phyloP scores from a whole-genome alignment of 371 early-diverging fungal species.

The Lichtheimia ornata region DNA sequence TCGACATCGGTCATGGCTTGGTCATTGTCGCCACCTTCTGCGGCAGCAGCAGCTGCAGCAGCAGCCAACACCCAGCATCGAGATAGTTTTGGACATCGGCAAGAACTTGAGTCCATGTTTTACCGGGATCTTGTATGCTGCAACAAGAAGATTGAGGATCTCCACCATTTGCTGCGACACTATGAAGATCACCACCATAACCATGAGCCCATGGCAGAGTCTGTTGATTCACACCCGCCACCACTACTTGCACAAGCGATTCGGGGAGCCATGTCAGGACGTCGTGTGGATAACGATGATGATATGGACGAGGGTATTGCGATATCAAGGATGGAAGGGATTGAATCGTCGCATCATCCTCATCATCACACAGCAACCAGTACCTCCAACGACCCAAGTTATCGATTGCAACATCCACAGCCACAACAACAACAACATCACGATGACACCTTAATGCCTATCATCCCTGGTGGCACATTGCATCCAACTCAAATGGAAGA shows the following conservation, averaged over 20 bases:
- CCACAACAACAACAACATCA: not conserved
- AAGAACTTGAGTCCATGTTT: slow-evolving; percentile 83
- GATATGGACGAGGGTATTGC: too few species aligned
- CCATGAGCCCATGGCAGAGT: slow-evolving; percentile 3
- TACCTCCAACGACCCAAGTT: not conserved
- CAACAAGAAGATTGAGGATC: slow-evolving; percentile 76
- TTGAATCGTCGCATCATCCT: not conserved
- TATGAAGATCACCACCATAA: slow-evolving; percentile 79
- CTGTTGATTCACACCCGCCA: not conserved
- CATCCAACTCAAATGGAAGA: too few species aligned
- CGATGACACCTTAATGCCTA: not conserved
- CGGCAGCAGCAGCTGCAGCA: slow-evolving; percentile 12
- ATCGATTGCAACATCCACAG: not conserved
- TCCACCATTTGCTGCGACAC: slow-evolving; percentile 92
- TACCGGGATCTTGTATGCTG: slow-evolving; percentile 93
- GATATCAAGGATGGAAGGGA: too few species aligned
- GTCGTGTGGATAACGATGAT: not conserved
- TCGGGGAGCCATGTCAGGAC: slow-evolving; percentile 1
- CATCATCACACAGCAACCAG: not conserved
- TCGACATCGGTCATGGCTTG: slow-evolving; percentile 7
- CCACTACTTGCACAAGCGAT: not conserved
- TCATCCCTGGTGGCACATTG: not conserved
- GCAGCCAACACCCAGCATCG: slow-evolving; percentile 44
- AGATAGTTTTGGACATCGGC: slow-evolving; percentile 66
- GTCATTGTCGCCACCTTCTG: slow-evolving; percentile 11